Percentiles rank a stretch among this genome's conserved stretches.
These are phyloP conservation scores for Cryphonectria naterciae DNA, from an alignment of 2,329 filamentous ascomycete species.

Conservation along the genomic window DNA sequence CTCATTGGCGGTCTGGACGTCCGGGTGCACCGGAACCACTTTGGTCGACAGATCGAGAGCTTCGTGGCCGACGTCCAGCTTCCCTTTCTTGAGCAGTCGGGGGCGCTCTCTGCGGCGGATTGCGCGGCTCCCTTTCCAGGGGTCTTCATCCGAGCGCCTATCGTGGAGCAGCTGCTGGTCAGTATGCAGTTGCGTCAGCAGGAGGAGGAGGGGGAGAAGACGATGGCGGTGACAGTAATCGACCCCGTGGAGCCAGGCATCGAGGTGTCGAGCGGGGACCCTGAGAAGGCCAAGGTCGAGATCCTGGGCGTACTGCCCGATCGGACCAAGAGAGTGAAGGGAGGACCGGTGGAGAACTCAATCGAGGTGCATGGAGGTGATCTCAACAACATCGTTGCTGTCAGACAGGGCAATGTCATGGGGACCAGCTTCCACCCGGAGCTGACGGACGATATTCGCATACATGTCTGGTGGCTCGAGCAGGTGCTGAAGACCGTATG, in stretches of 20 bases:
- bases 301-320: slow-evolving; percentile 57
- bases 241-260: slow-evolving; percentile 46
- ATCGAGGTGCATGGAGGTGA: slow-evolving; percentile 40
- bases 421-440: slow-evolving; percentile 97
- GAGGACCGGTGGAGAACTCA: slow-evolving; percentile 41
- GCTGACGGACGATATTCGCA: slow-evolving; percentile 82
- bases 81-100: slow-evolving; percentile 62
- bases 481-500: slow-evolving; percentile 58
- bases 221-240: neutral
- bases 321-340: slow-evolving; percentile 39
- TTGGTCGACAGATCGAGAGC: slow-evolving; percentile 89
- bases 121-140: slow-evolving; percentile 66
- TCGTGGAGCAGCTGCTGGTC: slow-evolving; percentile 79
- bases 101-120: slow-evolving; percentile 30
- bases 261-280: slow-evolving; percentile 33
- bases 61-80: slow-evolving; percentile 79
- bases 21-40: slow-evolving; percentile 90
- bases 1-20: slow-evolving; percentile 91
- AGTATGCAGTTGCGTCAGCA: neutral
- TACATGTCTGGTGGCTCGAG: slow-evolving; percentile 91
- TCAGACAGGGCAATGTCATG: slow-evolving; percentile 88
- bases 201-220: neutral
- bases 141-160: slow-evolving; percentile 92
- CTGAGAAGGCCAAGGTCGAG: slow-evolving; percentile 43
- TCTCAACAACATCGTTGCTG: slow-evolving; percentile 81